phyloP scores from a whole-genome alignment of 1,284 basidiomycete species.

The Megacollybia platyphylla region DNA sequence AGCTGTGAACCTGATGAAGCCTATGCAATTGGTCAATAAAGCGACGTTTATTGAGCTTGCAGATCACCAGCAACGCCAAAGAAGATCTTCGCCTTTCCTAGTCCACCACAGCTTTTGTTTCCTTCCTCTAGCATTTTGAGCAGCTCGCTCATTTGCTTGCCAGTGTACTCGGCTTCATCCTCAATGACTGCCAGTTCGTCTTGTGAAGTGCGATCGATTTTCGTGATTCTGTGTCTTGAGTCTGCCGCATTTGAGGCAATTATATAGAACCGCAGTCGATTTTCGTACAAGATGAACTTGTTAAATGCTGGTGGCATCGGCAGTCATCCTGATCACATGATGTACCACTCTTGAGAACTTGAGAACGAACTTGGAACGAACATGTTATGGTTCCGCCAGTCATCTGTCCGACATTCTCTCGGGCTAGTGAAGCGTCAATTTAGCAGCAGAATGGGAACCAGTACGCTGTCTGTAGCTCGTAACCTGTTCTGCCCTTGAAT shows the following conservation, averaged over 20 bases:
- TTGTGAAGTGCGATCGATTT: constrained; percentile 78
- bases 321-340: too few species aligned
- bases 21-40: constrained; percentile 21
- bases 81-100: constrained; percentile 74
- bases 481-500: neutral
- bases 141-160: constrained; percentile 80
- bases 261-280: constrained; percentile 77
- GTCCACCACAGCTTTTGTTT: constrained; percentile 77
- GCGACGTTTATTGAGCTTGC: neutral
- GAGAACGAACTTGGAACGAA: too few species aligned
- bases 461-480: neutral
- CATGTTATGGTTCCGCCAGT: too few species aligned
- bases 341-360: too few species aligned
- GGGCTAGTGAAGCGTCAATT: too few species aligned
- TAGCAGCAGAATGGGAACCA: neutral
- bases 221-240: constrained; percentile 79
- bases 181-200: constrained; percentile 69
- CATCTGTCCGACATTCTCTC: too few species aligned
- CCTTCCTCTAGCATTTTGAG: constrained; percentile 93
- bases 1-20: constrained; percentile 83
- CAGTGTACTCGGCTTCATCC: constrained; percentile 80
- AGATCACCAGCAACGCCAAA: constrained; percentile 68
- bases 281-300: constrained; percentile 89
- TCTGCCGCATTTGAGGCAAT: constrained; percentile 80
- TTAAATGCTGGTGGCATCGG: constrained; percentile 39